Conservation (phyloP, 2,329 filamentous ascomycete genomes). For the Pseudonectria foliicola region DNA sequence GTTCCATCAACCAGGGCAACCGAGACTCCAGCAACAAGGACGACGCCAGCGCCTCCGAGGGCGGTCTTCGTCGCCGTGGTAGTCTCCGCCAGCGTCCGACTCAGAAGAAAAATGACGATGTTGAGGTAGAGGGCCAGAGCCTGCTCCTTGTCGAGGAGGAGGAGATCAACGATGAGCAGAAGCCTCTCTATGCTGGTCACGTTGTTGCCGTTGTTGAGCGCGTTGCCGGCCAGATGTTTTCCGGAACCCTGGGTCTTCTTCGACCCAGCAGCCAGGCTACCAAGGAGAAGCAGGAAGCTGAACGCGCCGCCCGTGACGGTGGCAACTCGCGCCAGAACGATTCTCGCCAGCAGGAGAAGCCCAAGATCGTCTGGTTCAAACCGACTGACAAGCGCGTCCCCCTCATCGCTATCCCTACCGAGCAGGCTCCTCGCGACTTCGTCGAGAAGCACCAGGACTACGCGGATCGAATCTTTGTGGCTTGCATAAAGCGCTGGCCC, state of each 20-base stretch:
- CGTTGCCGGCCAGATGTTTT: conserved; percentile 98
- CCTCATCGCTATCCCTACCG: conserved; percentile 94
- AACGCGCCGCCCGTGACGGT: conserved; percentile 85
- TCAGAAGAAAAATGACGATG: conserved; percentile 99
- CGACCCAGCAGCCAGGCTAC: conserved; percentile 97
- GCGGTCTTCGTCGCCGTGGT: conserved; percentile 83
- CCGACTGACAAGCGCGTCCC: conserved; percentile 98
- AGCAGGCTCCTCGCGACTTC: conserved; percentile 95
- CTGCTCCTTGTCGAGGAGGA: conserved; percentile 95
- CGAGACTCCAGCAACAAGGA: conserved; percentile 56
- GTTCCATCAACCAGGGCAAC: conserved; percentile 65
- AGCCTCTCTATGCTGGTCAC: conserved; percentile 93
- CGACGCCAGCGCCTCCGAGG: conserved; percentile 60
- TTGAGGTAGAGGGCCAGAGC: conserved; percentile 97
- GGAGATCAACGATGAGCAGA: conserved; percentile 97
- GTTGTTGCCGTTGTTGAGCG: conserved; percentile 97
- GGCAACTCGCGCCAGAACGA: conserved; percentile 63
- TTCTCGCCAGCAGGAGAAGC: conserved; percentile 80
- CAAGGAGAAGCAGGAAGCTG: conserved; percentile 98
- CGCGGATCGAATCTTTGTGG: conserved; percentile 95
- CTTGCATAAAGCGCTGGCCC: conserved; percentile 98
- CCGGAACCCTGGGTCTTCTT: conserved; percentile 85
- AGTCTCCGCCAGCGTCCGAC: conserved; percentile 94
- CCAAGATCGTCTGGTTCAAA: conserved; percentile 99
- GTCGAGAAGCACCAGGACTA: conserved; percentile 98